A percentile compares a stretch with the other conserved stretches of the same genome.
Conservation (phyloP, 805 yeast genomes). For the Candida takata region DNA sequence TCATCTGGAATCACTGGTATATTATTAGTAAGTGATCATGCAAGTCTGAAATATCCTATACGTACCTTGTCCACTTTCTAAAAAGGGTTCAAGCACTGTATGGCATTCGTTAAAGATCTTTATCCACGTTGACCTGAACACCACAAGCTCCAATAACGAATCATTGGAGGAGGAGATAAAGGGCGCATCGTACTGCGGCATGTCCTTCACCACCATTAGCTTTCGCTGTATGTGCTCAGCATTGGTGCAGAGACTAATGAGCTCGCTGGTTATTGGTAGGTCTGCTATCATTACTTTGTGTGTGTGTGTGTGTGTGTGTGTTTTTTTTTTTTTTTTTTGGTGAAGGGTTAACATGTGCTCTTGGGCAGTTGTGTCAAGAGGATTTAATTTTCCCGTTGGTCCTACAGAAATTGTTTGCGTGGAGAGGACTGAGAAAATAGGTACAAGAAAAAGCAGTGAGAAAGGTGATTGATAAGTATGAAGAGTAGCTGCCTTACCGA, state of each 20-base stretch:
- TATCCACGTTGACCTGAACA: constrained; percentile 26
- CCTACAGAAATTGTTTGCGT: no score
- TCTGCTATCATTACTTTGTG: background rate
- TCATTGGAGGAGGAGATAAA: constrained; percentile 8
- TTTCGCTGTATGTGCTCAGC: constrained; percentile 5
- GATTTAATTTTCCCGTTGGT: no score
- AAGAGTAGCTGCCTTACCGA: no score
- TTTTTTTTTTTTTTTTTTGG: no score
- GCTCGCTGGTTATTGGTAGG: constrained; percentile 7
- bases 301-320: no score
- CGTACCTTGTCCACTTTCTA: constrained; percentile 7
- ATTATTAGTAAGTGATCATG: background rate
- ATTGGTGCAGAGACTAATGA: constrained; percentile 7
- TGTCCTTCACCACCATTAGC: constrained; percentile 8
- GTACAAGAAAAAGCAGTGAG: no score
- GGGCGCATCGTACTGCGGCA: constrained; percentile 7
- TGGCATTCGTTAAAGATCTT: constrained; percentile 28
- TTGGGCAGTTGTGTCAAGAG: no score
- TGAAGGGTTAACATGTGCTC: no score
- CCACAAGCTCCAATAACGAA: constrained; percentile 25
- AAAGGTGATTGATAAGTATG: no score
- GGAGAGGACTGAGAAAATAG: no score
- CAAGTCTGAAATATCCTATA: no score
- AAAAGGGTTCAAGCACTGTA: constrained; percentile 9
- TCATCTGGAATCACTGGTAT: constrained; percentile 3